phyloP scores from a whole-genome alignment of 352 stramenopile genomes.

The Pythium myriotylum region DNA sequence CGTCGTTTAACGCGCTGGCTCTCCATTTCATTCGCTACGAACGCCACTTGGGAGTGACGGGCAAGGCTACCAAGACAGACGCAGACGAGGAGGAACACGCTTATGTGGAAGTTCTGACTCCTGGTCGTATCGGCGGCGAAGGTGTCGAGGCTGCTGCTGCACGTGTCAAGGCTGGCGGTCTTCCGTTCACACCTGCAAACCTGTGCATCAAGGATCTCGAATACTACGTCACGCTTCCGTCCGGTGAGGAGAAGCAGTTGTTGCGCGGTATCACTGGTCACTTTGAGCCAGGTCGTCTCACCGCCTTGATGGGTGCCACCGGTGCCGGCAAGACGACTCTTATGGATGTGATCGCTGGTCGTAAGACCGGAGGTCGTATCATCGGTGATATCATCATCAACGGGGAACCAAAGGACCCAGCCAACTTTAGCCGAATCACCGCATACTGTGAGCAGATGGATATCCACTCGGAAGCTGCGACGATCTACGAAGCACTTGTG shows the following conservation, averaged over 20 bases:
- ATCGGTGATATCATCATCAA: constrained; percentile 86
- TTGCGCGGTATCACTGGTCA: constrained; percentile 45
- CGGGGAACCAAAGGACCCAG: too few relatives aligned
- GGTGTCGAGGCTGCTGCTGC: neutral
- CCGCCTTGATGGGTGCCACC: constrained; percentile 74
- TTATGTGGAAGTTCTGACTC: constrained; percentile 46
- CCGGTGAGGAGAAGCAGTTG: constrained; percentile 50
- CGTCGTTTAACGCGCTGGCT: constrained; percentile 40
- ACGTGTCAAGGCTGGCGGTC: constrained; percentile 28
- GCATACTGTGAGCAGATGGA: too few relatives aligned
- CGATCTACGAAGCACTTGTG: constrained; percentile 87
- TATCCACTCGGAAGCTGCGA: too few relatives aligned
- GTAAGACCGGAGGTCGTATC: constrained; percentile 71
- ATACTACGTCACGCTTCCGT: constrained; percentile 57
- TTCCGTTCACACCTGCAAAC: constrained; percentile 44
- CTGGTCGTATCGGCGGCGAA: constrained; percentile 20
- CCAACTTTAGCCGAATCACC: too few relatives aligned
- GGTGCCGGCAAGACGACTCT: constrained; percentile 64
- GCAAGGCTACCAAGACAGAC: constrained; percentile 36
- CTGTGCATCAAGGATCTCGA: constrained; percentile 53
- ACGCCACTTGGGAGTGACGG: constrained; percentile 39
- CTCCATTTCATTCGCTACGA: constrained; percentile 64
- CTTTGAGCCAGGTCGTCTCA: constrained; percentile 62
- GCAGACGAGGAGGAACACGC: constrained; percentile 31
- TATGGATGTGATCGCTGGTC: constrained; percentile 72